Conservation (phyloP, 1,139 yeast genomes). For the Lodderomyces jiufengensis region DNA sequence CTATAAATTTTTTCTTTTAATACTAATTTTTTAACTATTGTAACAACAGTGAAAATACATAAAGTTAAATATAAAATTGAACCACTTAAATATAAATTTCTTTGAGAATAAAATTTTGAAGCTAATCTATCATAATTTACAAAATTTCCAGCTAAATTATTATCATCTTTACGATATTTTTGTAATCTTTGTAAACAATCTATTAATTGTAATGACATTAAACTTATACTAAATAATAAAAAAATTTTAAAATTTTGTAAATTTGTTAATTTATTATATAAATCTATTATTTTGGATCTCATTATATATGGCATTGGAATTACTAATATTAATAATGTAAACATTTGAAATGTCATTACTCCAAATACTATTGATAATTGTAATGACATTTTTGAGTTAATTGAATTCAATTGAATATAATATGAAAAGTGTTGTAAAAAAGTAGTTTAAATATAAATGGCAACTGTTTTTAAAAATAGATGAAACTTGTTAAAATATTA, state of each 20-base stretch:
- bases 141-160: constrained; percentile 17
- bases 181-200: constrained; percentile 56
- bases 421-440: no score
- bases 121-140: constrained; percentile 42
- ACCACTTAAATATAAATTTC: constrained; percentile 69
- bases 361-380: constrained; percentile 45
- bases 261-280: constrained; percentile 32
- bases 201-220: constrained; percentile 53
- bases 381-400: constrained; percentile 30
- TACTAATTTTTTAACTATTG: constrained; percentile 55
- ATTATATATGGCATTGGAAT: constrained; percentile 61
- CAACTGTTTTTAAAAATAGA: no score
- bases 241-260: constrained; percentile 50
- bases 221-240: constrained; percentile 37
- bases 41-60: constrained; percentile 56
- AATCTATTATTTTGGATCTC: constrained; percentile 43
- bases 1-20: constrained; percentile 49
- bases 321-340: constrained; percentile 46
- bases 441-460: no score
- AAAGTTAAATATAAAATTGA: constrained; percentile 60
- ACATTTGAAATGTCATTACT: constrained; percentile 54
- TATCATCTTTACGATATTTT: constrained; percentile 22
- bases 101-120: constrained; percentile 63
- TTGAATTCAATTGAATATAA: no score
- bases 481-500: no score